Base-by-base conservation (phyloP, 257 asterid genomes). In the Verbena officinalis region DNA sequence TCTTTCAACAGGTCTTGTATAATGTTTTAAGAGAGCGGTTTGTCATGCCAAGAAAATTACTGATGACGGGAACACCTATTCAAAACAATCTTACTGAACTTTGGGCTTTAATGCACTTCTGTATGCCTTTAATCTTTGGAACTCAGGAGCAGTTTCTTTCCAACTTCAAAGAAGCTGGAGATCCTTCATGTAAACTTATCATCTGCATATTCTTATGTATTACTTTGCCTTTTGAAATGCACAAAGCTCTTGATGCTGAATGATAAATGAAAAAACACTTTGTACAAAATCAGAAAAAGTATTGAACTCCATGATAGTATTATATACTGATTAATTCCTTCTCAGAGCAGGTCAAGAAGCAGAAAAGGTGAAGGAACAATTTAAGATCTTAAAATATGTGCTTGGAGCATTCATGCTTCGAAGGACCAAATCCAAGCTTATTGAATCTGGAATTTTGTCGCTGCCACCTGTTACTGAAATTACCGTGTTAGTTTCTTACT, bases 11-110 rank as follows among this genome's bases (percentile, higher is more conserved):
- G 98, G 97, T 93, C 50, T 77, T 93, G 59, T 87, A 87, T 75
- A 80, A 64, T 69, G 81, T 83, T 43, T 81, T 93, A 66, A 75
- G 73, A 62, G 91, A 84, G 69, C 82, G 66, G 56, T 93, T 82
- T 78, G 62, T 86, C 76, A 81, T 90, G 79, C 97, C 99, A 60
- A 78, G 99, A 65, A 90, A 83, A 66, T 76, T 93, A 85, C 83
- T 93, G 81, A 83, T 93, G 89, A 90, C 97, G 16, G 98, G 98
- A 76, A 93, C 98, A 22, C 98, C 98, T 46, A 83, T 93, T 67
- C 98, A 93, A 76, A 93, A 93, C 84, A 93, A 84, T 77, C 86
- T 93, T 24, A 67, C 89, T 34, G 98, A 89, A 76, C 95, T 89
- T 68, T 93, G 97, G 98, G 95, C 97, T 39, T 77, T 93, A 84